Conservation (phyloP, 352 stramenopile species). For the Pythium scleroteichum region DNA sequence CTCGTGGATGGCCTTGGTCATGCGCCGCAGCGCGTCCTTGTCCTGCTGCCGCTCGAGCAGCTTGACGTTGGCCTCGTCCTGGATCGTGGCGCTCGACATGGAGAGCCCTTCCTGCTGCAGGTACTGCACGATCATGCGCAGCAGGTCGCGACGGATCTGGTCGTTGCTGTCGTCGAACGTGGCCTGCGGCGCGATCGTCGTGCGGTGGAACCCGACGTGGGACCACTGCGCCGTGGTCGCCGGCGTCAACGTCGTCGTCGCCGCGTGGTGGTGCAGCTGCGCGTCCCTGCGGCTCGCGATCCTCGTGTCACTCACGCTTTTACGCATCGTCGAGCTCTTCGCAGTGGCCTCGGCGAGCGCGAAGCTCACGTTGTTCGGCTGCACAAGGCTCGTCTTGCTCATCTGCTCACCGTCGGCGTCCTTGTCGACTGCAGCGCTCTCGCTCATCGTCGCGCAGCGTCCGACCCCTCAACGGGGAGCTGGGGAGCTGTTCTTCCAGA, state of each 20-base stretch:
- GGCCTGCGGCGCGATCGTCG: slow-evolving; percentile 71
- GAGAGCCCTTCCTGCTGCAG: slow-evolving; percentile 79
- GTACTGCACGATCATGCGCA: slow-evolving; percentile 88
- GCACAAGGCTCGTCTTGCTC: neutral
- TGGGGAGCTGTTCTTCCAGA: neutral
- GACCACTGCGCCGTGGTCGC: slow-evolving; percentile 43
- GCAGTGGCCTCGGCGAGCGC: neutral
- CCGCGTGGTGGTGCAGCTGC: slow-evolving; percentile 16
- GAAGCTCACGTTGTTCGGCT: neutral
- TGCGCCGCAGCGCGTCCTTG: slow-evolving; percentile 67
- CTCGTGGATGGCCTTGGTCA: slow-evolving; percentile 75
- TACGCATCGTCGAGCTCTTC: slow-evolving; percentile 20
- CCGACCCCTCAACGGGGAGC: neutral
- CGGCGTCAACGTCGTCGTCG: neutral
- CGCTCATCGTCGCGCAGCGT: slow-evolving; percentile 1
- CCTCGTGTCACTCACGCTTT: slow-evolving; percentile 29
- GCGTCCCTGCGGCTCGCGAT: neutral
- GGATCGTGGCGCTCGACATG: slow-evolving; percentile 82
- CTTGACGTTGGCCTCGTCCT: slow-evolving; percentile 89
- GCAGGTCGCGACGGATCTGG: slow-evolving; percentile 84
- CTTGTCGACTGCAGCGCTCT: neutral
- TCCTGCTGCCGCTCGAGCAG: slow-evolving; percentile 70
- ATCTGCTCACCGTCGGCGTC: neutral
- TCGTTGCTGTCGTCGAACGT: slow-evolving; percentile 73
- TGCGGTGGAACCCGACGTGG: slow-evolving; percentile 83